Evolutionary conservation across 768 basidiomycete species (phyloP).

Genomic region (Hericium rajendrae): DNA sequence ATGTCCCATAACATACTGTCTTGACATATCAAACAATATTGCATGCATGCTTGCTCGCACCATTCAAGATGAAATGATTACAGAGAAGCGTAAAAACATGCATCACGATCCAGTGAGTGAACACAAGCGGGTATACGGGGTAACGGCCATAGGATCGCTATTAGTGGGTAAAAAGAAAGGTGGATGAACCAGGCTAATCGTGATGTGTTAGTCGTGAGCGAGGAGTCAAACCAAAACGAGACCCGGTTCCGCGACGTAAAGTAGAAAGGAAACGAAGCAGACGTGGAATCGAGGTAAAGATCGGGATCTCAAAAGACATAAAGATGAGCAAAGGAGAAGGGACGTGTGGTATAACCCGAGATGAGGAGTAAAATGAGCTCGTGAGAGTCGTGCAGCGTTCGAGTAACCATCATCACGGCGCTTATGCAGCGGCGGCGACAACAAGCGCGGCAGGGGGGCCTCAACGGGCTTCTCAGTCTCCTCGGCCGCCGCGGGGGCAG

Average conservation of each 20-base stretch:
- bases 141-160: conserved; percentile 43
- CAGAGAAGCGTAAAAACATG: conserved; percentile 48
- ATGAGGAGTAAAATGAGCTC: conserved; percentile 4
- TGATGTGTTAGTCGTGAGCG: conserved; percentile 46
- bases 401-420: conserved; percentile 32
- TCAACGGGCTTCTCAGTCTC: conserved; percentile 26
- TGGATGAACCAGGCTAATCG: conserved; percentile 52
- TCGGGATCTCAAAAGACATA: conserved; percentile 18
- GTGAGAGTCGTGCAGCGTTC: conserved; percentile 23
- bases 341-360: conserved; percentile 15
- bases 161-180: conserved; percentile 45
- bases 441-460: conserved; percentile 51
- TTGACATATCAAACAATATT: background rate
- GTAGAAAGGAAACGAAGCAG: conserved; percentile 24
- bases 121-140: conserved; percentile 31
- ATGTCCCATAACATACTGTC: background rate
- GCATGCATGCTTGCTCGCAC: conserved; percentile 1
- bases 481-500: conserved; percentile 19
- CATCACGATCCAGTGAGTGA: conserved; percentile 43
- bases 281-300: conserved; percentile 20
- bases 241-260: conserved; percentile 41
- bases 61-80: conserved; percentile 36
- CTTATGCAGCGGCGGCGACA: conserved; percentile 73
- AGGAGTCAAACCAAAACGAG: conserved; percentile 37
- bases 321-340: conserved; percentile 18